A percentile compares a stretch with the other conserved stretches of the same genome.
Conservation (phyloP, 176 grass and related monocot genomes). For the Oryza australiensis region DNA sequence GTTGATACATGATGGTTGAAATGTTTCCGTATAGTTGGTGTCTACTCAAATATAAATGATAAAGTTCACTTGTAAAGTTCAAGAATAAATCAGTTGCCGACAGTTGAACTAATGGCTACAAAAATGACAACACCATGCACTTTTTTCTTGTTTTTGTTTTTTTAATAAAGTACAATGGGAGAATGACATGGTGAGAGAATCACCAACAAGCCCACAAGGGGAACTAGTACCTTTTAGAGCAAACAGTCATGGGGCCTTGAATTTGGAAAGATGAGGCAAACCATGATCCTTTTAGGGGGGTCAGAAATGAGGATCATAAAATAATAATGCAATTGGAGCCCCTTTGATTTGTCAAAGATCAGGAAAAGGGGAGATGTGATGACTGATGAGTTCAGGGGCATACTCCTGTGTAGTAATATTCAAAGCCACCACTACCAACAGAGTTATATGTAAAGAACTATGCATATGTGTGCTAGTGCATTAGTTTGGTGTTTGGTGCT, state of each 20-base stretch:
- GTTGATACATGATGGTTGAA: not conserved
- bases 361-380: not conserved
- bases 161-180: not conserved
- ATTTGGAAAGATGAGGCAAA: constrained; percentile 37
- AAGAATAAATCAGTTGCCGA: constrained; percentile 32
- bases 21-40: not conserved
- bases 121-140: constrained; percentile 4
- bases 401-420: constrained; percentile 14
- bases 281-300: constrained; percentile 11
- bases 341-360: not conserved
- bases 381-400: not conserved
- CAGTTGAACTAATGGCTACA: constrained; percentile 33
- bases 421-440: not conserved
- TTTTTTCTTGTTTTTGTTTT: constrained; percentile 2
- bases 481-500: not conserved
- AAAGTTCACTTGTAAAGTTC: not conserved
- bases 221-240: not conserved
- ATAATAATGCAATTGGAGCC: not conserved
- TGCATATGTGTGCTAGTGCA: not conserved
- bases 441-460: not conserved
- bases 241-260: constrained; percentile 21
- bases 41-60: not conserved
- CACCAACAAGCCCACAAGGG: not conserved
- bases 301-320: constrained; percentile 9
- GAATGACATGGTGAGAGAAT: not conserved